Conservation (phyloP, 352 stramenopile species). For the Phytophthora colocasiae region DNA sequence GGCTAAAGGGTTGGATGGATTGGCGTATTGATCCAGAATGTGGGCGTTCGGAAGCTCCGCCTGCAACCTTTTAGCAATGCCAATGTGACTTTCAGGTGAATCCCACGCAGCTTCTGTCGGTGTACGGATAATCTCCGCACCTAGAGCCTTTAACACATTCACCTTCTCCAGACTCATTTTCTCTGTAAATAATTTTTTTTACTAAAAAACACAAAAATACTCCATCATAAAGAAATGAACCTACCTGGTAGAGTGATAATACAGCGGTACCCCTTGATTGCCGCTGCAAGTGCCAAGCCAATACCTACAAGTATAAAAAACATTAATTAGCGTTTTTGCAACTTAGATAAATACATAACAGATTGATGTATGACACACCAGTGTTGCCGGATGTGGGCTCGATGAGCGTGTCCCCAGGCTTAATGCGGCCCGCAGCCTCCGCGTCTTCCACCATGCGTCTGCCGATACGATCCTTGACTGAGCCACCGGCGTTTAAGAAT, state of each 20-base stretch:
- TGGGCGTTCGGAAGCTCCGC: slow-evolving; percentile 93
- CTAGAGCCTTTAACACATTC: slow-evolving; percentile 95
- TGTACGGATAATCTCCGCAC: slow-evolving; percentile 96
- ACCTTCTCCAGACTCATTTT: slow-evolving; percentile 98
- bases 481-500: slow-evolving; percentile 96
- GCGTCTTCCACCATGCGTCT: slow-evolving; percentile 94
- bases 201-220: slow-evolving; percentile 3
- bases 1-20: slow-evolving; percentile 94
- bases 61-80: slow-evolving; percentile 92
- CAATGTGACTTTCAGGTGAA: slow-evolving; percentile 95
- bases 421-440: slow-evolving; percentile 92
- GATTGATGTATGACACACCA: slow-evolving; percentile 29
- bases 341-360: neutral
- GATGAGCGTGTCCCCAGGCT: slow-evolving; percentile 95
- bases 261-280: slow-evolving; percentile 95
- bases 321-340: neutral
- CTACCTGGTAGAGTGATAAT: slow-evolving; percentile 89
- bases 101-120: slow-evolving; percentile 96
- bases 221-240: neutral
- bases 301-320: slow-evolving; percentile 67
- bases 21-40: slow-evolving; percentile 97
- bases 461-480: slow-evolving; percentile 92
- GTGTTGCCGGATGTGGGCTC: slow-evolving; percentile 99
- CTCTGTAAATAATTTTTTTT: slow-evolving; percentile 62
- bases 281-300: slow-evolving; percentile 95